Evolutionary conservation across 2,329 filamentous ascomycete species (phyloP).

Genomic region (Didymella sp.): DNA sequence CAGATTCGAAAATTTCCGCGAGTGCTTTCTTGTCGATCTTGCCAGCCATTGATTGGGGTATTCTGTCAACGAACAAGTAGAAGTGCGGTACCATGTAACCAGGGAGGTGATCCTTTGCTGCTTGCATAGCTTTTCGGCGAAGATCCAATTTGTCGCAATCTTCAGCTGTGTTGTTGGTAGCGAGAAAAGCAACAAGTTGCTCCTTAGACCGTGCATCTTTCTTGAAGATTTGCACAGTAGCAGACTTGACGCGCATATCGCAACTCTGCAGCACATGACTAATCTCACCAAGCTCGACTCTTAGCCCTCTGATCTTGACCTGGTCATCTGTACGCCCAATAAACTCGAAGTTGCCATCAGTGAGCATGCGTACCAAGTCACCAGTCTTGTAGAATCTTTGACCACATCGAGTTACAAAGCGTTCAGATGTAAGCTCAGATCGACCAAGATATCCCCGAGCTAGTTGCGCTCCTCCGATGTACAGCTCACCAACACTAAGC

Average conservation of each 20-base stretch:
- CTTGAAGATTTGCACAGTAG: slow-evolving; percentile 44
- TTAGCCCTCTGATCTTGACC: slow-evolving; percentile 50
- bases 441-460: slow-evolving; percentile 55
- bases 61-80: slow-evolving; percentile 40
- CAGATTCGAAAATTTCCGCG: slow-evolving; percentile 37
- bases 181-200: slow-evolving; percentile 49
- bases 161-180: slow-evolving; percentile 3
- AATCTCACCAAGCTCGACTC: slow-evolving; percentile 51
- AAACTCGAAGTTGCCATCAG: slow-evolving; percentile 50
- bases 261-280: slow-evolving; percentile 38
- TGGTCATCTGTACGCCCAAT: slow-evolving; percentile 50
- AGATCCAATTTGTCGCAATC: slow-evolving; percentile 24
- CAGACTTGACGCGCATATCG: slow-evolving; percentile 31
- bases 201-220: slow-evolving; percentile 36
- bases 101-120: slow-evolving; percentile 36
- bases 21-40: slow-evolving; percentile 51
- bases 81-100: slow-evolving; percentile 51
- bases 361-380: slow-evolving; percentile 49
- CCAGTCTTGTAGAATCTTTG: slow-evolving; percentile 50
- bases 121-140: slow-evolving; percentile 26
- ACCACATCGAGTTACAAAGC: slow-evolving; percentile 40
- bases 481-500: slow-evolving; percentile 54
- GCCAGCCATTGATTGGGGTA: slow-evolving; percentile 50
- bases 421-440: slow-evolving; percentile 37
- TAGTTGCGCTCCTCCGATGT: slow-evolving; percentile 56